Evolutionary conservation across 2,329 filamentous ascomycete species (phyloP).

Genomic region (Pyrenophora tritici-repentis): DNA sequence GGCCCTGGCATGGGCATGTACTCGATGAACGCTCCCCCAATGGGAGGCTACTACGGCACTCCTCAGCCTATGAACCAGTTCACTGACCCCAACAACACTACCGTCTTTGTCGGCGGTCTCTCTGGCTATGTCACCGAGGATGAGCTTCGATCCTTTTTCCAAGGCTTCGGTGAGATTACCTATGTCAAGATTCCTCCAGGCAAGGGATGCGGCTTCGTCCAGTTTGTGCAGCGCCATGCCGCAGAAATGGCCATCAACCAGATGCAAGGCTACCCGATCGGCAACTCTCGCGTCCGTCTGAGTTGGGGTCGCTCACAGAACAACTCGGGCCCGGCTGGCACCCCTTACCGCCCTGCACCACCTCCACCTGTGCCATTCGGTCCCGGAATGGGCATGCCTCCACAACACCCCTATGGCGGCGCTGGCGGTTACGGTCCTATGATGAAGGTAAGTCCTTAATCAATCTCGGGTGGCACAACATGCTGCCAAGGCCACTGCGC

Average conservation of each 20-base stretch:
- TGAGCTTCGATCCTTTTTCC: conserved; percentile 99
- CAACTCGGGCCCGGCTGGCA: conserved; percentile 95
- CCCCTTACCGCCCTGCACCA: conserved; percentile 93
- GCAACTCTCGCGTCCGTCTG: conserved; percentile 95
- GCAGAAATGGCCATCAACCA: conserved; percentile 99
- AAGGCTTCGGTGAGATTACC: conserved; percentile 98
- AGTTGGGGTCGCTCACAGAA: conserved; percentile 99
- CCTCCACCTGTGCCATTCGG: conserved; percentile 68
- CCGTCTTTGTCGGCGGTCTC: conserved; percentile 95
- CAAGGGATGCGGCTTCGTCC: conserved; percentile 98
- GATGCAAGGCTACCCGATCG: conserved; percentile 99
- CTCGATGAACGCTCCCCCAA: conserved; percentile 70
- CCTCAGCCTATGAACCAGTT: conserved; percentile 97
- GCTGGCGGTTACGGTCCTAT: conserved; percentile 66
- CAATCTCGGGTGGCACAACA: background rate
- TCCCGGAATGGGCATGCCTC: conserved; percentile 71
- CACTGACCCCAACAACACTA: conserved; percentile 99
- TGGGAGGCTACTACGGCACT: conserved; percentile 64
- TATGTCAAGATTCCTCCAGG: conserved; percentile 99
- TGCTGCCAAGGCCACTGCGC: background rate
- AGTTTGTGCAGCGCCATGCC: conserved; percentile 97
- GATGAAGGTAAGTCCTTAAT: conserved; percentile 62
- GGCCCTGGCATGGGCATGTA: conserved; percentile 63
- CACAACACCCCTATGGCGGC: conserved; percentile 59
- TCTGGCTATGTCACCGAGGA: conserved; percentile 99